Base-by-base conservation (phyloP, 2,329 filamentous ascomycete species). In the Talaromyces verruculosus region DNA sequence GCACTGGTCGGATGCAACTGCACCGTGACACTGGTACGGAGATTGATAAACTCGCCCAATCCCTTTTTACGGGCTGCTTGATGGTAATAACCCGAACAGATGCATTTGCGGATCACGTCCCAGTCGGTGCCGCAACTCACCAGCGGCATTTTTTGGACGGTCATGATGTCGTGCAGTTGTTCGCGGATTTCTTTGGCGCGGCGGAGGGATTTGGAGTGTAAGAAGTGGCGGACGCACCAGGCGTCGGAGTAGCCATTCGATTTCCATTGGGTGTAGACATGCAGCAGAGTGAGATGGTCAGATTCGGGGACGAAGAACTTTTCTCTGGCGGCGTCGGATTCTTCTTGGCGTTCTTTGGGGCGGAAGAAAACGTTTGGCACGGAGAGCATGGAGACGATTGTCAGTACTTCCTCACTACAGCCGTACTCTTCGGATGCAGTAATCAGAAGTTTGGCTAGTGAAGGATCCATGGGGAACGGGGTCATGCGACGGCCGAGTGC, bases 241-340 rank as follows among this genome's bases (percentile, higher is more conserved):
- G 88, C 88, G 76, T 99, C 95, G 1, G 89, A 93, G 78, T 89
- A 90, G 1, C 92, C 91, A 75, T 99, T 97, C 60, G 90, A 85
- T 78, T 91, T 92, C 95, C 95, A 99, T 75, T 97, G 94, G 7
- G 89, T 90, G 80, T 96, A 99, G 0, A 99, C 95, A 74, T 98
- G 93, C 2, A 99, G 87, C 51, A 97, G 91, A 0, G 95, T 99
- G 47, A 99, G 83, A 76, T 99, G 95, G 76, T 99, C 95, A 1
- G 93, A 97, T 79, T 99, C 95, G 33, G 95, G 93, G 7, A 99
- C 95, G 80, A 97, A 98, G 79, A 99, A 99, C 78, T 98, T 98
- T 77, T 99, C 95, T 33, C 94, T 88, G 39, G 95, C 93, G 0
- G 93, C 89, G 73, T 99, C 95, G 5, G 94, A 95, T 81, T 99